Percentiles rank a stretch among this genome's conserved stretches.
Evolutionary conservation across 1,284 basidiomycete species (phyloP).

Genomic region (Heterobasidion parviporum): DNA sequence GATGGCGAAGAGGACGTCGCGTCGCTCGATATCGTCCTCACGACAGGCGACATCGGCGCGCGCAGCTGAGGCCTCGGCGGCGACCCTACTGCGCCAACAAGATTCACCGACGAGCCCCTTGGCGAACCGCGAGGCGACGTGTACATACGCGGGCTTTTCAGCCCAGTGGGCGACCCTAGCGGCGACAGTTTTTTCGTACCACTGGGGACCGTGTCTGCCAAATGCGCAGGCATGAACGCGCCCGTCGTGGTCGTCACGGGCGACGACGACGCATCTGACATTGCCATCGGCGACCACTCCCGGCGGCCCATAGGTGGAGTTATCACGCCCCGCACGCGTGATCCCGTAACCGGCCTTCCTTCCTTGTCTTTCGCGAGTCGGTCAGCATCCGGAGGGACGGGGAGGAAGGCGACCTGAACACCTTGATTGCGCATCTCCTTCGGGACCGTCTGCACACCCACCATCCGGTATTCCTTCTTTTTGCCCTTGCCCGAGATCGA

Average conservation of each 20-base stretch:
- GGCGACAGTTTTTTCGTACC: slow-evolving; percentile 21
- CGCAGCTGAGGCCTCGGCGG: slow-evolving; percentile 16
- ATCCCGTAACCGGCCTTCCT: background rate
- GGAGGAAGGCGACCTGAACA: slow-evolving; percentile 38
- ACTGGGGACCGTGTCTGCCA: background rate
- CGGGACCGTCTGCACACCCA: slow-evolving; percentile 54
- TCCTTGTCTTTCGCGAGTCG: slow-evolving; percentile 10
- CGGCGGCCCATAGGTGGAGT: background rate
- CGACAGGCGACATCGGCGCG: slow-evolving; percentile 16
- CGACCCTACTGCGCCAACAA: slow-evolving; percentile 4
- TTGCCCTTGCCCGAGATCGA: slow-evolving; percentile 25
- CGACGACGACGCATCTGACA: background rate
- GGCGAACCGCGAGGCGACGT: slow-evolving; percentile 16
- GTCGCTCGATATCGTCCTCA: slow-evolving; percentile 24
- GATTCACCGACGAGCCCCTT: slow-evolving; percentile 22
- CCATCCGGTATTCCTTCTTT: slow-evolving; percentile 43
- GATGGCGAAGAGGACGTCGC: slow-evolving; percentile 37
- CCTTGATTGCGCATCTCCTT: slow-evolving; percentile 40
- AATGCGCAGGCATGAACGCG: background rate
- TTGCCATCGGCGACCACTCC: background rate
- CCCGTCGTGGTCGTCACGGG: background rate
- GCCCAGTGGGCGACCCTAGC: slow-evolving; percentile 20
- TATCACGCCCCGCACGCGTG: slow-evolving; percentile 5
- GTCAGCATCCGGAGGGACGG: slow-evolving; percentile 10
- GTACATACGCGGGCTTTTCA: slow-evolving; percentile 24